phyloP scores from a whole-genome alignment of 129 eudicot species.

The Flaveria brownii region DNA sequence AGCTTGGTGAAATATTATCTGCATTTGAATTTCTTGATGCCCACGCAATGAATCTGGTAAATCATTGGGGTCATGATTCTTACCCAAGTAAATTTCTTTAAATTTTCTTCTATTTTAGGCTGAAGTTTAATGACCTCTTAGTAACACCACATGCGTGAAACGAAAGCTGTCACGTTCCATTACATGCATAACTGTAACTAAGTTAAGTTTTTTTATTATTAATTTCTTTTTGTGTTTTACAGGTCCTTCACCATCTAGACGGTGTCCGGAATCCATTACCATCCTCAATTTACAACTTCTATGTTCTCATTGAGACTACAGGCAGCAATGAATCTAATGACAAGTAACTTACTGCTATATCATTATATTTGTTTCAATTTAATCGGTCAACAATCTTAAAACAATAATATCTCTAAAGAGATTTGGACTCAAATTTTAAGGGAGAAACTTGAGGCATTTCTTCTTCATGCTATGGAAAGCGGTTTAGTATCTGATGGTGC shows the following conservation, averaged over 20 bases:
- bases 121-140: slow-evolving; percentile 4
- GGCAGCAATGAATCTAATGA: slow-evolving; percentile 90
- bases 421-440: slow-evolving; percentile 40
- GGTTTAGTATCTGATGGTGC: slow-evolving; percentile 85
- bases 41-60: slow-evolving; percentile 81
- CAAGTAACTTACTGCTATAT: slow-evolving; percentile 53
- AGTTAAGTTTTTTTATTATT: neutral
- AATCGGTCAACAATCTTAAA: neutral
- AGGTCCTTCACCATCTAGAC: slow-evolving; percentile 81
- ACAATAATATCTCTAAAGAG: neutral
- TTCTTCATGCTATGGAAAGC: slow-evolving; percentile 71
- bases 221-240: slow-evolving; percentile 24
- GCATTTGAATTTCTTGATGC: slow-evolving; percentile 94
- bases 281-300: slow-evolving; percentile 72
- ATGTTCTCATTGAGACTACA: slow-evolving; percentile 92
- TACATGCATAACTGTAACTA: neutral
- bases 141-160: neutral
- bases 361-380: neutral
- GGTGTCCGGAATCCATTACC: slow-evolving; percentile 91
- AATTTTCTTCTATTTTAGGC: neutral
- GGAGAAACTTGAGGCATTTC: slow-evolving; percentile 92
- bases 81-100: neutral
- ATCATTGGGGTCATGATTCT: slow-evolving; percentile 18
- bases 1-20: slow-evolving; percentile 92
- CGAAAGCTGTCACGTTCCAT: neutral